Base-by-base conservation (phyloP, 2,329 filamentous ascomycete species). In the Diplocarpon mali region DNA sequence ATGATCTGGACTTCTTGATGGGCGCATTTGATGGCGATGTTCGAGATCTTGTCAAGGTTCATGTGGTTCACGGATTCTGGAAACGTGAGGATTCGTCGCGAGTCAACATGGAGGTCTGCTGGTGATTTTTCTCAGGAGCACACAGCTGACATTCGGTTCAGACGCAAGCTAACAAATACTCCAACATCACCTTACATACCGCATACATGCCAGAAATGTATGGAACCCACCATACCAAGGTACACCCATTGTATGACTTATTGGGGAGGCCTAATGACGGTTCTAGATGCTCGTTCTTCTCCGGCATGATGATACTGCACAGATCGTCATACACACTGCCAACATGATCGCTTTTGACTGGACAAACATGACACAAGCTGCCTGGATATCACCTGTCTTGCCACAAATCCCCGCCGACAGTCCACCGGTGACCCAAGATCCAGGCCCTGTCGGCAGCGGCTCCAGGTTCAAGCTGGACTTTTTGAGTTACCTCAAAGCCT, bases 311-410 rank as follows among this genome's bases (percentile, higher is more conserved):
- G 78, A 83, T 50, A 76, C 72, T 0, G 84, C 82, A 0, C 83
- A 93, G 63, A 67, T 95, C 5, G 65, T 93, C 45, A 88, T 95
- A 27, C 85, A 93, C 55, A 95, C 88, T 0, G 86, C 88, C 14
- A 95, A 95, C 55, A 87, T 94, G 82, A 90, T 94, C n/a, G 59
- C 72, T 3, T 78, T 80, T 44, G 88, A 95, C 61, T 95, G 88
- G 88, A 74, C 70, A 1, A 92, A 92, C 54, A 85, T 94, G 83
- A 84, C 80, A 1, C 87, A 95, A 61, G 86, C 78, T 1, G 75
- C 85, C 5, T 95, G 88, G 88, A 70, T 67, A 40, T 90, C 85
- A 0, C 85, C 85, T 0, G 59, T 75, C 1, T 73, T 94, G 1
- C 79, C 83, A 1, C 29, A 46, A 24, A 35, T 49, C n/a, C 24